phyloP scores from a whole-genome alignment of 768 basidiomycete genomes.

The Collybia mongolica region DNA sequence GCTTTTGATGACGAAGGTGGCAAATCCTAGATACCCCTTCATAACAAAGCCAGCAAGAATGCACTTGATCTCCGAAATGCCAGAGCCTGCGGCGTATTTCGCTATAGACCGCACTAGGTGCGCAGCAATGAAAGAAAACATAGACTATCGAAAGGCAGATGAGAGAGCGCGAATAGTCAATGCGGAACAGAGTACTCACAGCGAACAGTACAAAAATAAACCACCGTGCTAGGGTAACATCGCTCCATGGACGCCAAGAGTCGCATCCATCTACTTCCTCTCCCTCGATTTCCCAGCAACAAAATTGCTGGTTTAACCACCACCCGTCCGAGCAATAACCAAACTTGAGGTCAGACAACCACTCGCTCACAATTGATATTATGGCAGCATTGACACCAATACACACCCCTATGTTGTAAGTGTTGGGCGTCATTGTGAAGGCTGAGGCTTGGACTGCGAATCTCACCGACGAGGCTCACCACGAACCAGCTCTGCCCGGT shows the following conservation, averaged over 20 bases:
- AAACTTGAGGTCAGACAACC: conserved; percentile 97
- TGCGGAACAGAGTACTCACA: conserved; percentile 44
- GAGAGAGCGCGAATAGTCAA: conserved; percentile 1
- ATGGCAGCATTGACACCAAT: conserved; percentile 95
- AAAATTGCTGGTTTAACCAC: conserved; percentile 99
- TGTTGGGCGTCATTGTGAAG: background rate
- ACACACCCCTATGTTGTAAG: conserved; percentile 58
- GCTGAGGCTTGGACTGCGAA: too few relatives aligned
- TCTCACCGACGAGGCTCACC: conserved; percentile 84
- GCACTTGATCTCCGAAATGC: conserved; percentile 98
- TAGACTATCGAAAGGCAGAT: conserved; percentile 45
- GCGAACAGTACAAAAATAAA: conserved; percentile 86
- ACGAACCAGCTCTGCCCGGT: conserved; percentile 93
- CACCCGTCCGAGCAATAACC: conserved; percentile 96
- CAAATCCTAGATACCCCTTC: conserved; percentile 89
- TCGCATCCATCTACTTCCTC: conserved; percentile 80
- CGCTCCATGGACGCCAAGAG: conserved; percentile 92
- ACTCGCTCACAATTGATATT: conserved; percentile 93
- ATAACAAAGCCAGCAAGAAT: conserved; percentile 97
- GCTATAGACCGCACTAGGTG: conserved; percentile 88
- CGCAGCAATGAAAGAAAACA: conserved; percentile 84
- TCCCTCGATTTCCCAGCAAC: conserved; percentile 94
- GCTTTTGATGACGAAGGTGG: conserved; percentile 92
- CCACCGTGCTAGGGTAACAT: conserved; percentile 71
- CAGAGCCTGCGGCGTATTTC: conserved; percentile 95